Evolutionary conservation across 768 basidiomycete species (phyloP).

Genomic region (Kwoniella shandongensis): DNA sequence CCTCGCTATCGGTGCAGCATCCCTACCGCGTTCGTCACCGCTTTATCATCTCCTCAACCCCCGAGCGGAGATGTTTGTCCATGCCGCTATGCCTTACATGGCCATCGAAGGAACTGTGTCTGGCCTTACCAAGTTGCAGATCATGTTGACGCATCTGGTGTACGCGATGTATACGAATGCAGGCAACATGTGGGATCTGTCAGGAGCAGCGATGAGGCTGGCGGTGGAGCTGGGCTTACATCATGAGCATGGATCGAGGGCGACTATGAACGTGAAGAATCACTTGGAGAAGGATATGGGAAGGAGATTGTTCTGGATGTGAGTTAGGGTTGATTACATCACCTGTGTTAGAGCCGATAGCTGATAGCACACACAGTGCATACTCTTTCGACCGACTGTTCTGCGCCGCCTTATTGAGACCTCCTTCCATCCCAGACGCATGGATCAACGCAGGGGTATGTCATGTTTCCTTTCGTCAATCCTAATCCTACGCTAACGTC

Average conservation of each 20-base stretch:
- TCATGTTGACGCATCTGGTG: conserved; percentile 12
- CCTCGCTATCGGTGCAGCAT: conserved; percentile 8
- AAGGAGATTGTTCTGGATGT: conserved; percentile 31
- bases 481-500: conserved; percentile 5
- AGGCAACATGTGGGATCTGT: conserved; percentile 22
- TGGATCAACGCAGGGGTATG: conserved; percentile 26
- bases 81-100: conserved; percentile 2
- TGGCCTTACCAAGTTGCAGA: conserved; percentile 14
- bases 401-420: conserved; percentile 15
- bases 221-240: conserved; percentile 21
- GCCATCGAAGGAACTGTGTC: not conserved
- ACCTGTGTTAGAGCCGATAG: not conserved
- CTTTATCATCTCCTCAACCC: not conserved
- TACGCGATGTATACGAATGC: conserved; percentile 22
- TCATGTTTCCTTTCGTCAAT: not conserved
- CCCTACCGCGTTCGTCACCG: not conserved
- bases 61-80: not conserved
- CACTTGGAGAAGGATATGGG: conserved; percentile 21
- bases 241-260: conserved; percentile 8
- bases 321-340: not conserved
- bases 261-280: not conserved
- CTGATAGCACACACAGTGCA: conserved; percentile 9
- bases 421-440: conserved; percentile 15
- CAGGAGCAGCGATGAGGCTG: conserved; percentile 17
- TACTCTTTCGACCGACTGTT: conserved; percentile 26